phyloP scores from a whole-genome alignment of 345 rosid genomes.

The Turnera subulata region DNA sequence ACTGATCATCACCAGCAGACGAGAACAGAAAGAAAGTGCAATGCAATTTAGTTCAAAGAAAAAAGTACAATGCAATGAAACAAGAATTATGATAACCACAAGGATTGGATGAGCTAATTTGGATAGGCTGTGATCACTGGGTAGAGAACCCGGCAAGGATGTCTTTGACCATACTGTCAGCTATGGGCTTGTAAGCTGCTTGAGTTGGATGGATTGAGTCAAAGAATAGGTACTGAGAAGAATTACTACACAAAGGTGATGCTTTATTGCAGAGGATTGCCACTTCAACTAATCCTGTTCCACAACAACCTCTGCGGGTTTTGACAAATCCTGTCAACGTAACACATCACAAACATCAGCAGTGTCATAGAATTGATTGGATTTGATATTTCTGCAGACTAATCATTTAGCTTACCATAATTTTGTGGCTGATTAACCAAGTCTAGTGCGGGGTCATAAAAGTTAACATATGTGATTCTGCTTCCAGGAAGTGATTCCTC shows the following conservation, averaged over 20 bases:
- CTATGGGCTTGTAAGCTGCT: slow-evolving; percentile 6
- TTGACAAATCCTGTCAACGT: slow-evolving; percentile 8
- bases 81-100: no score
- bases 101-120: no score
- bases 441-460: slow-evolving; percentile 40
- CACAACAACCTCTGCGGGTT: slow-evolving; percentile 10
- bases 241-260: not conserved
- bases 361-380: not conserved
- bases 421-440: slow-evolving; percentile 41
- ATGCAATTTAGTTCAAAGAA: no score
- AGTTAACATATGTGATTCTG: slow-evolving; percentile 40
- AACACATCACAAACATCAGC: not conserved
- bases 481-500: slow-evolving; percentile 37
- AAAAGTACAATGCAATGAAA: no score
- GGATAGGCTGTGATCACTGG: not conserved
- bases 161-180: slow-evolving; percentile 11
- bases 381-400: no score
- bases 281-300: not conserved
- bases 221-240: slow-evolving; percentile 10
- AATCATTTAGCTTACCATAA: slow-evolving; percentile 31
- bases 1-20: no score
- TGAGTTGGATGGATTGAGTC: slow-evolving; percentile 16
- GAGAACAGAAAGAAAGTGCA: no score
- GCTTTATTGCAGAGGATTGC: not conserved
- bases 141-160: slow-evolving; percentile 1